Evolutionary conservation across 2,329 filamentous ascomycete genomes (phyloP), one percentile per base, ranked within the genome.

Genomic region (Pseudogymnoascus sp.): DNA sequence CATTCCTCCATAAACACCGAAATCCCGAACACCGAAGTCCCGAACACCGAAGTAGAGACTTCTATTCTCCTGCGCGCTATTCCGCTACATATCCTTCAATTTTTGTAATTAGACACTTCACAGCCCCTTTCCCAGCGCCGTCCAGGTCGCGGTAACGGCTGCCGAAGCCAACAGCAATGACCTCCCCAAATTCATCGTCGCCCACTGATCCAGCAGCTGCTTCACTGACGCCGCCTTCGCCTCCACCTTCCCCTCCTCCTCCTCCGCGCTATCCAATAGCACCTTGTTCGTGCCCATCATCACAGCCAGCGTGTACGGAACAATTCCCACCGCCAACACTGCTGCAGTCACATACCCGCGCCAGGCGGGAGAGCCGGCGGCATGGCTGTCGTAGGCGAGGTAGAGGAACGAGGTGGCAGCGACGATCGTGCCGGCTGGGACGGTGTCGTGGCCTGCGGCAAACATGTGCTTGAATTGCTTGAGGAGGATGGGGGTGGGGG

Each of bases 141-240:
- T 68, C 63, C 67, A 71, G 39, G 71, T 62, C n/a, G 73, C 75
- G 23, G 73, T 61, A 0, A 70, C 67, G 3, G 69, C 67, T 45
- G 64, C 66, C 25, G 66, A 65, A 35, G 63, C 42, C 28, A 69
- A 60, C 41, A 79, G 67, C 6, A 73, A 61, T 2, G 74, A 73
- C 16, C 80, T 69, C 5, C 72, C 77, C 36, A 85, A 65, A 67
- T 84, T 84, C 67, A 84, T 68, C 59, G 76, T 72, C 2, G 76
- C 82, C 83, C 83, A 86, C 63, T 73, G 74, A 67, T 85, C 82
- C 38, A 86, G 75, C 66, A 85, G 70, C 63, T 73, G 75, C 71
- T 83, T 81, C 6, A 76, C 75, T 0, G 75, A 79, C 72, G 80
- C 78, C 28, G 67, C 69, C 25, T 71, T 72, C 49, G 76, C 66